Conservation (phyloP, 2,329 filamentous ascomycete species). For the Lithohypha guttulata region DNA sequence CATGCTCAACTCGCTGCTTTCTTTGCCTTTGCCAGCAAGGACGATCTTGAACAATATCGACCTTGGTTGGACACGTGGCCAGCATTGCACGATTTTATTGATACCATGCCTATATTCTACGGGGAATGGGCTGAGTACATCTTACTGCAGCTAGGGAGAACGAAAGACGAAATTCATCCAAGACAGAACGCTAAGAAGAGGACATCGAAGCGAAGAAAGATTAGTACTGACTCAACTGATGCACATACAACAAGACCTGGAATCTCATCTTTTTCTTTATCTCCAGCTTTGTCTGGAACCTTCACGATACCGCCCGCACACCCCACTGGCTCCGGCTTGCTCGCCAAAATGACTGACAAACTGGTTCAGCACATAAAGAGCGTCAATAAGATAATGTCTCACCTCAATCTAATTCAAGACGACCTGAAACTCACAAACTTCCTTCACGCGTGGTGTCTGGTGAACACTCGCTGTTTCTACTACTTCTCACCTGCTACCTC, state of each 20-base stretch:
- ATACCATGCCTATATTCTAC: constrained; percentile 14
- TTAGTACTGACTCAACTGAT: not conserved
- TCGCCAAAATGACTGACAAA: not conserved
- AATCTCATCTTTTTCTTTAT: not conserved
- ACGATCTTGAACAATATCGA: constrained; percentile 7
- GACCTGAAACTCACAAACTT: constrained; percentile 6
- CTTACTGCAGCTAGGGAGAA: not conserved
- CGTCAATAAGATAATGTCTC: not conserved
- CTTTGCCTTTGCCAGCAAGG: constrained; percentile 12
- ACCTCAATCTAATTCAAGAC: not conserved
- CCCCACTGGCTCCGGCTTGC: not conserved
- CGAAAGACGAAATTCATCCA: not conserved
- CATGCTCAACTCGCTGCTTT: constrained; percentile 16
- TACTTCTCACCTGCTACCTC: constrained; percentile 8
- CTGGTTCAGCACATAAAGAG: not conserved
- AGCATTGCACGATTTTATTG: constrained; percentile 11
- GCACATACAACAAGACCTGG: not conserved
- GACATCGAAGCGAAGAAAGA: not conserved
- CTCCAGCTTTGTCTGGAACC: not conserved
- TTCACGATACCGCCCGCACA: not conserved
- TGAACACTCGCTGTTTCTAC: constrained; percentile 18
- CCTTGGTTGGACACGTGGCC: constrained; percentile 18
- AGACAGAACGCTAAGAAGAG: not conserved
- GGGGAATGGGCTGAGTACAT: constrained; percentile 9
- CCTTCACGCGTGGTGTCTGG: constrained; percentile 14